Percentiles rank a stretch among this genome's conserved stretches.
Evolutionary conservation across 305 asterid species (phyloP).

Genomic region (Fraxinus latifolia): DNA sequence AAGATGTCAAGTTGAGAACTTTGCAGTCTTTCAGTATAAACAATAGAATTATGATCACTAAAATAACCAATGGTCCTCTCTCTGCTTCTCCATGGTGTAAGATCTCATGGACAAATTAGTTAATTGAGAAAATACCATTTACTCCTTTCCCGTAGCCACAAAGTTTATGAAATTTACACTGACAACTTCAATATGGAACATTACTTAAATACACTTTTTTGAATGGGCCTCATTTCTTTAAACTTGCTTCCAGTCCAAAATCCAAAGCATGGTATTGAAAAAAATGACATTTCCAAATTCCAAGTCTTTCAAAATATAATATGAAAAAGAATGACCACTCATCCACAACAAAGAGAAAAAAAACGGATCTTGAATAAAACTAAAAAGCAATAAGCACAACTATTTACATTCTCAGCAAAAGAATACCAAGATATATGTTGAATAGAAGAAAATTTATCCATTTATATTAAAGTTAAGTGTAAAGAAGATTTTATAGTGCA

Average conservation of each 20-base stretch:
- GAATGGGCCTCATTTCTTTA: not conserved
- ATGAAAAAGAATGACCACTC: not conserved
- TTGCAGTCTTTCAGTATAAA: not conserved
- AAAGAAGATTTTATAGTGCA: not conserved
- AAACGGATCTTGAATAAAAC: not conserved
- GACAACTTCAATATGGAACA: not conserved
- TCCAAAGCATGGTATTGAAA: not conserved
- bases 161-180: not conserved
- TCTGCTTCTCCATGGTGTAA: not conserved
- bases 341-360: not conserved
- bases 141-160: not conserved
- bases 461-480: constrained; percentile 20
- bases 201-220: not conserved
- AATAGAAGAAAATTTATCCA: not conserved
- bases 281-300: not conserved
- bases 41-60: not conserved
- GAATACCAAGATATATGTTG: not conserved
- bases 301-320: not conserved
- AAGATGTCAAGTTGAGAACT: not conserved
- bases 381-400: not conserved
- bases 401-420: not conserved
- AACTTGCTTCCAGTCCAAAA: not conserved
- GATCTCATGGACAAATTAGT: not conserved
- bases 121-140: not conserved
- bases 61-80: not conserved